Base-by-base conservation (phyloP, 2,329 filamentous ascomycete genomes). In the Calonectria montana region DNA sequence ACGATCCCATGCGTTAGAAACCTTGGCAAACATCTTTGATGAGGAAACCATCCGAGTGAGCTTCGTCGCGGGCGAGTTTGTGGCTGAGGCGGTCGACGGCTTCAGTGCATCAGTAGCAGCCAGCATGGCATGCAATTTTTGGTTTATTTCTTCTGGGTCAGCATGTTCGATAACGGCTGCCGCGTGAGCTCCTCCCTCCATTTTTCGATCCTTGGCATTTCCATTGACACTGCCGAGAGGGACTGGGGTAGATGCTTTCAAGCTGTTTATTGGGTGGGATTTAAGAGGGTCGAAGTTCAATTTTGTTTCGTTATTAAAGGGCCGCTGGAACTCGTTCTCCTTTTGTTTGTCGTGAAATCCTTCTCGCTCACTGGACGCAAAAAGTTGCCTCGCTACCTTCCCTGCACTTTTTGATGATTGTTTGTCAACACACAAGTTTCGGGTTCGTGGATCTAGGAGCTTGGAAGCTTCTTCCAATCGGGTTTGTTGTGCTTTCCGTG, bases 61-160 rank as follows among this genome's bases (percentile, higher is more conserved):
- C 55, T 80, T 81, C 18, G 79, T 76, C 29, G 68, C 53, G 4
- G 73, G 65, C 4, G 65, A 74, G 25, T 67, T 64, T 29, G 61
- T 43, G 6, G 65, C 57, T 3, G 69, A 72, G 8, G 73, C 66
- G n/a, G 74, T 67, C 4, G 70, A 73, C 29, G 82, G 80, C 67
- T 84, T 85, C 7, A 84, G 73, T 15, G 79, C 76, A 39, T 83
- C 70, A 2, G 79, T 83, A 7, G 83, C 82, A 13, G 83, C 80
- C 27, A 85, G 73, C 83, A 85, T 85, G 15, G 80, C 80, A 5
- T 67, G 65, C 13, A 84, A 73, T 69, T 85, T 85, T n/a, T 80
- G 68, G 29, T 80, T 79, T 35, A 85, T 79, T 29, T 80, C 76
- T 4, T 80, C 76, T 16, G 79, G 68, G 23, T 70, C 71, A 12